Base-by-base conservation (phyloP, 768 basidiomycete species). In the Lyophyllum atratum region DNA sequence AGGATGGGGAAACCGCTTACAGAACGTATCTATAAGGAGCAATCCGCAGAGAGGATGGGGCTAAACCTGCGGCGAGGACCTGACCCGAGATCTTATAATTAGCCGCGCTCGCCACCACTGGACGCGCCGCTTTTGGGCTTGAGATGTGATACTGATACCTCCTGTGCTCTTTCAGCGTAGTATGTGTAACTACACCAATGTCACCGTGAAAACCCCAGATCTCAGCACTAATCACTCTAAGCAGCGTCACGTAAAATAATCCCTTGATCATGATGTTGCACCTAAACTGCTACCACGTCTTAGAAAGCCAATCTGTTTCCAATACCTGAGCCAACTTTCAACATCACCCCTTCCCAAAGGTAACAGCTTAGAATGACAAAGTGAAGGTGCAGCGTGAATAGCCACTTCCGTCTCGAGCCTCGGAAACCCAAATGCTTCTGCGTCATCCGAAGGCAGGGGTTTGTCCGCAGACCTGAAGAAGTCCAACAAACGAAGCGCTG, bases 1-100 rank as follows among this genome's bases (percentile, higher is more conserved):
- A 73, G 74, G 59, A 71, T 72, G 69, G 73, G 74, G 6, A 68
- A 71, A 57, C 66, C 70, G 11, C 50, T 75, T 9, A 69, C 74
- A 6, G 50, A 66, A 33, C 60, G 60, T 11, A 68, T 74, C 34
- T 74, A 68, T 53, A 65, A 66, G 15, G 67, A 71, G 49, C 55
- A 68, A 43, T 63, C 51, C 2, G 63, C 70, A 1, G 52, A 66
- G 6, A 66, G 72, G 26, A 64, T 66, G 44, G 74, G 74, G 0
- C 61, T 76, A n/a, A 64, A 57, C 2, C 64, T 76, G 40, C 56
- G 52, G 14, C 69, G 70, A 22, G 73, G 72, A 3, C 74, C 74
- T 25, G 74, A 75, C 54, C 66, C 56, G 14, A 66, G 73, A 11
- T 76, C 72, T 10, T 71, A 53, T 52, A 39, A 68, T 55, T 59